Evolutionary conservation across 495 filamentous ascomycete genomes (phyloP), one percentile per base, ranked within the genome.

Genomic region (Aspergillus heteromorphus): DNA sequence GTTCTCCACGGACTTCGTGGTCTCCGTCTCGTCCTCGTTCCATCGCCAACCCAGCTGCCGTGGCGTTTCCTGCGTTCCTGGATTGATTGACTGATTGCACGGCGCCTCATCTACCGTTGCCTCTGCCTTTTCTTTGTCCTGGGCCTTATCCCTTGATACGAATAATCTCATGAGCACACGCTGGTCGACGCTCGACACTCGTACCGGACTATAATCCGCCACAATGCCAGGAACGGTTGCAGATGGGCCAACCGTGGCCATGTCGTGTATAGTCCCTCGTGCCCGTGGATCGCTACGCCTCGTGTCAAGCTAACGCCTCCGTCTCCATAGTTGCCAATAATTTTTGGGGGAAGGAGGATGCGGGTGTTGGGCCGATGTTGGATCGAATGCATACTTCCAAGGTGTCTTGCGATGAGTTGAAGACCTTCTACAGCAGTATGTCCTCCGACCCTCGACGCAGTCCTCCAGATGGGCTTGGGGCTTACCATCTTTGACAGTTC

Each of bases 271-370:
- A 77, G 40, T 18, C 19, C 45, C 27, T 45, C 21, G n/a, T 4
- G 13, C 17, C 6, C 16, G 11, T n/a, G n/a, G 5, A 40, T 14
- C 34, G 18, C 13, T 20, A 18, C 11, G 19, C n/a, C 4, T 38
- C 20, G 42, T 23, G 27, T 40, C 4, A 9, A 23, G 23, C 60
- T 69, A 55, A 71, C 59, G 45, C 13, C 19, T 40, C 34, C n/a
- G 17, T 21, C 20, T 19, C n/a, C 45, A 19, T 59, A 96, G 91
- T 97, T 72, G 91, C 95, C 63, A 97, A 97, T 74, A 97, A 99
- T 68, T 99, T 99, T 73, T 99, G 95, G 95, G 95, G 95, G 56
- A 97, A 92, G 78, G 91, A 99, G 69, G 95, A 99, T 77, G 95
- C 95, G 38, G 95, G 95, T 59, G 88, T 97, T 60, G 78, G 79